Percentiles rank a stretch among this genome's conserved stretches.
Conservation (phyloP, 23 red algal species). For the Gracilaria vermiculophylla region DNA sequence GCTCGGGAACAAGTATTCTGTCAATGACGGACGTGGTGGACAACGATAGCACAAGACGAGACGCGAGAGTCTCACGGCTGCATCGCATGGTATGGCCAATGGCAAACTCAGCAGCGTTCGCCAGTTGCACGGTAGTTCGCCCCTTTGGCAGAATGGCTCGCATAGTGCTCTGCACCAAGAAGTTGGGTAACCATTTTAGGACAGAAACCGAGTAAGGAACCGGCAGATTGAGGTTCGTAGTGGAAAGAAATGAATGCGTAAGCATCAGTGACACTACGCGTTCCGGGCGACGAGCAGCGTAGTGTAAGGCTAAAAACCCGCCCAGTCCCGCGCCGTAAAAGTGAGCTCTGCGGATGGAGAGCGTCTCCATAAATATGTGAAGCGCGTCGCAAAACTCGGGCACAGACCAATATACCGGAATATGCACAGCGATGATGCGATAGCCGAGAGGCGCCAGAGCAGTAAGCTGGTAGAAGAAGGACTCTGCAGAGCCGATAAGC, state of each 20-base stretch:
- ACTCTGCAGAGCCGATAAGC: slow-evolving; percentile 76
- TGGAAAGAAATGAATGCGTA: slow-evolving; percentile 71
- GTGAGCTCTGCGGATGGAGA: slow-evolving; percentile 64
- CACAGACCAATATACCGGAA: slow-evolving; percentile 75
- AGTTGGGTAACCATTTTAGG: slow-evolving; percentile 84
- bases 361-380: slow-evolving; percentile 80
- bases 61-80: slow-evolving; percentile 50
- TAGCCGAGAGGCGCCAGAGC: slow-evolving; percentile 72
- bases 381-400: slow-evolving; percentile 78
- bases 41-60: slow-evolving; percentile 63
- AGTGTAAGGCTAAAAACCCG: slow-evolving; percentile 79
- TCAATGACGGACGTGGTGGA: slow-evolving; percentile 46
- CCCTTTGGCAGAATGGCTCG: slow-evolving; percentile 65
- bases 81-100: slow-evolving; percentile 42
- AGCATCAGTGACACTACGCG: slow-evolving; percentile 81
- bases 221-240: slow-evolving; percentile 15
- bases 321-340: slow-evolving; percentile 90
- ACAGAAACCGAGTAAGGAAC: slow-evolving; percentile 63
- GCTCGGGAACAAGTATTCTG: slow-evolving; percentile 36
- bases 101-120: slow-evolving; percentile 73
- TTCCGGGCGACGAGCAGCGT: slow-evolving; percentile 63
- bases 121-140: slow-evolving; percentile 35
- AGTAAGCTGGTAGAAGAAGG: slow-evolving; percentile 72
- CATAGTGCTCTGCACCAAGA: slow-evolving; percentile 55
- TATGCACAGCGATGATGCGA: slow-evolving; percentile 76